Conservation (phyloP, 2,329 filamentous ascomycete genomes). For the Emmonsiellopsis sp. region DNA sequence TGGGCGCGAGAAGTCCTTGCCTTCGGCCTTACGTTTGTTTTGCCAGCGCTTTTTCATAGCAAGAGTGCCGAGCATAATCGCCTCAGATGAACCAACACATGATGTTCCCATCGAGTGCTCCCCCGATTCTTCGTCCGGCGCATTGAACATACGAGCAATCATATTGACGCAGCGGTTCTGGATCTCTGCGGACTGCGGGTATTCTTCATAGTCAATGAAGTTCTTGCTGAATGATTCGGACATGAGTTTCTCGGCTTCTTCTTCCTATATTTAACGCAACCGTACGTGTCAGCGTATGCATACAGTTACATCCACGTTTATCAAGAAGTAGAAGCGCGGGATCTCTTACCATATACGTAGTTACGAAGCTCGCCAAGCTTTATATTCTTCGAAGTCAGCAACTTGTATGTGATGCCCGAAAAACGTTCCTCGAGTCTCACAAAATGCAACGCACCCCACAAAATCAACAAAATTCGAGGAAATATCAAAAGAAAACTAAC, state of each 20-base stretch:
- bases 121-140: constrained; percentile 49
- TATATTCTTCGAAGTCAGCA: background rate
- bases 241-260: constrained; percentile 95
- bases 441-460: background rate
- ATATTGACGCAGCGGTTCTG: constrained; percentile 89
- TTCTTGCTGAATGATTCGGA: constrained; percentile 85
- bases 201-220: constrained; percentile 86
- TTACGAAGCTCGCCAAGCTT: constrained; percentile 85
- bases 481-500: constrained; percentile 5
- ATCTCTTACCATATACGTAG: constrained; percentile 78
- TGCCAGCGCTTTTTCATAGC: constrained; percentile 96
- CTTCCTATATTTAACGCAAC: constrained; percentile 52
- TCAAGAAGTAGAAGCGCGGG: background rate
- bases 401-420: background rate
- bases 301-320: background rate
- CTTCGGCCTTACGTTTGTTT: constrained; percentile 72
- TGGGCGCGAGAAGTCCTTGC: constrained; percentile 69
- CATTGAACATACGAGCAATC: constrained; percentile 85
- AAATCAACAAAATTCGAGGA: background rate
- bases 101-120: constrained; percentile 73
- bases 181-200: constrained; percentile 71
- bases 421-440: background rate
- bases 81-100: constrained; percentile 79
- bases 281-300: background rate
- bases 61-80: constrained; percentile 46